Evolutionary conservation across 2,329 filamentous ascomycete genomes (phyloP).

Genomic region (Neofusicoccum cordaticola): DNA sequence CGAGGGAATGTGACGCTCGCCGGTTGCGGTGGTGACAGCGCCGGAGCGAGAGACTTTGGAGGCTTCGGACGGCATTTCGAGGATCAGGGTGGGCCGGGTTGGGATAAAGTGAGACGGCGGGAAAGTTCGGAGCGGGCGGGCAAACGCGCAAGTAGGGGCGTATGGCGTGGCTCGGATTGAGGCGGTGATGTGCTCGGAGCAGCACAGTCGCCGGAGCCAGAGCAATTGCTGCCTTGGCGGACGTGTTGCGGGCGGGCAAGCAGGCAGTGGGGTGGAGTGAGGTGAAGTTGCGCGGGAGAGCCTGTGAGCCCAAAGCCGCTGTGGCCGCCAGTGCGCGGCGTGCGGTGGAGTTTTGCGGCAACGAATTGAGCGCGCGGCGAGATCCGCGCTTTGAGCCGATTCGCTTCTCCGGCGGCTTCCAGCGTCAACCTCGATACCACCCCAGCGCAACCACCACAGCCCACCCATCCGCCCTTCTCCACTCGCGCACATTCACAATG

Average conservation of each 20-base stretch:
- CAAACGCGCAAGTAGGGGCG: not conserved
- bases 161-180: not conserved
- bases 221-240: conserved; percentile 3
- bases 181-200: not conserved
- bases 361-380: not conserved
- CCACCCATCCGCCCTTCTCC: conserved; percentile 25
- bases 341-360: not conserved
- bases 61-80: conserved; percentile 25
- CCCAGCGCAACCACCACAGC: conserved; percentile 27
- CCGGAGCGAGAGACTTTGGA: conserved; percentile 37
- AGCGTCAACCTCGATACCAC: conserved; percentile 19
- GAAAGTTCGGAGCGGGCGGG: not conserved
- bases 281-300: not conserved
- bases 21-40: conserved; percentile 70
- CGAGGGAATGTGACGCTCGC: conserved; percentile 84
- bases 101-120: not conserved
- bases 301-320: not conserved
- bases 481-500: conserved; percentile 50
- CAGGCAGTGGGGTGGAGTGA: not conserved
- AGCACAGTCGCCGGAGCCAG: not conserved
- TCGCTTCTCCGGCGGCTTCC: conserved; percentile 16
- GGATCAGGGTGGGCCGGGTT: not conserved
- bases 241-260: not conserved
- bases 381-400: conserved; percentile 14
- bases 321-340: too few species aligned